These are phyloP conservation scores for Chenopodium berlandieri DNA, from an alignment of 148 eudicot species.

Conservation along the genomic window DNA sequence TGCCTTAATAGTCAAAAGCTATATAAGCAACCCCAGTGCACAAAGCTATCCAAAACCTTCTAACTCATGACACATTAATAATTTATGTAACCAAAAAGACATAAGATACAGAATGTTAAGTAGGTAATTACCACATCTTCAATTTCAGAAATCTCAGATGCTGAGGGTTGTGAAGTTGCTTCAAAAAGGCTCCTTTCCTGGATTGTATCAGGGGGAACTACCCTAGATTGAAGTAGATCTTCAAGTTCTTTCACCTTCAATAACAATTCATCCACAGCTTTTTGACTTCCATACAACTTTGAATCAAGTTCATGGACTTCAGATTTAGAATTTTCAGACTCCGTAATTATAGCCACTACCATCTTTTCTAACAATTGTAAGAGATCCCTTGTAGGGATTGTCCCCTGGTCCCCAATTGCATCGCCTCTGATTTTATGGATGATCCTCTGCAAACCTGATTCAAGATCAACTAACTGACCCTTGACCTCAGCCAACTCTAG, in stretches of 20 bases:
- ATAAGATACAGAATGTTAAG: neutral
- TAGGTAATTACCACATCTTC: slow-evolving; percentile 71
- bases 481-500: slow-evolving; percentile 29
- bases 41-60: neutral
- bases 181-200: slow-evolving; percentile 65
- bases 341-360: slow-evolving; percentile 46
- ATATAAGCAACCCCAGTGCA: neutral
- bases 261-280: slow-evolving; percentile 63
- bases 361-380: slow-evolving; percentile 61
- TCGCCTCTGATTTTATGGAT: slow-evolving; percentile 32
- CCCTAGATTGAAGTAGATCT: slow-evolving; percentile 49
- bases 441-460: slow-evolving; percentile 28
- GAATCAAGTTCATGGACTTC: slow-evolving; percentile 61
- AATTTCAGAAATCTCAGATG: slow-evolving; percentile 84
- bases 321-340: slow-evolving; percentile 64
- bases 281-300: slow-evolving; percentile 68
- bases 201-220: slow-evolving; percentile 38
- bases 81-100: slow-evolving; percentile 8
- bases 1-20: neutral
- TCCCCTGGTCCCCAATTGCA: slow-evolving; percentile 38
- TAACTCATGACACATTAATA: neutral
- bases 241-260: slow-evolving; percentile 70
- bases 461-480: slow-evolving; percentile 28
- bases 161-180: slow-evolving; percentile 56
- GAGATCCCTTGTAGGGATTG: slow-evolving; percentile 38